These are phyloP conservation scores for Cylindrotheca closterium DNA, from an alignment of 108 stramenopile species.

Conservation along the genomic window DNA sequence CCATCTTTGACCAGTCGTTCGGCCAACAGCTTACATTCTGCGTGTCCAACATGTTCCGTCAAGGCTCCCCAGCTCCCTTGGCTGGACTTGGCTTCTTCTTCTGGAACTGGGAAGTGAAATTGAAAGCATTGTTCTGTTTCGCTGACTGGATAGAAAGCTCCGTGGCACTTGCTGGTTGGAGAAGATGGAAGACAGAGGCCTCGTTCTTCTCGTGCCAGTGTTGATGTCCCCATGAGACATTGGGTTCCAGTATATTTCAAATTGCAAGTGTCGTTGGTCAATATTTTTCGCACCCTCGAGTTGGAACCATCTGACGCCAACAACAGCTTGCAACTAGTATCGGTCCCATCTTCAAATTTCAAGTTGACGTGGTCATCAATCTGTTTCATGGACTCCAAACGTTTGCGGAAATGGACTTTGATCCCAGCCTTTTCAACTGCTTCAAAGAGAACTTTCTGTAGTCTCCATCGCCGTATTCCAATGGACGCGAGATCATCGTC, in stretches of 20 bases:
- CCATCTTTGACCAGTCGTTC: conserved; percentile 46
- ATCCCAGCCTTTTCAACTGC: conserved; percentile 41
- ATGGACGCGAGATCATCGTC: conserved; percentile 39
- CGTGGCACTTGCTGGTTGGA: conserved; percentile 62
- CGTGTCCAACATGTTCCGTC: conserved; percentile 36
- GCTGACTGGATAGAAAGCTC: conserved; percentile 56
- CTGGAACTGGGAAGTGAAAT: conserved; percentile 55
- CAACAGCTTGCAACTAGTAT: conserved; percentile 26
- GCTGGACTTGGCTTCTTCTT: conserved; percentile 16
- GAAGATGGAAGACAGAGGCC: conserved; percentile 59
- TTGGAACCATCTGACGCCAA: conserved; percentile 71
- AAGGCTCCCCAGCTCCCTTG: conserved; percentile 58
- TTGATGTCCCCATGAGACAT: conserved; percentile 64
- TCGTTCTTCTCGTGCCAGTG: conserved; percentile 22
- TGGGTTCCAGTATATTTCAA: conserved; percentile 45
- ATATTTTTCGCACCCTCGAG: conserved; percentile 49
- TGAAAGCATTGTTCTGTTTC: conserved; percentile 59
- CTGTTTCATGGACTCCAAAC: conserved; percentile 3
- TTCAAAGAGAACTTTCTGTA: conserved; percentile 57
- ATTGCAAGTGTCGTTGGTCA: conserved; percentile 11
- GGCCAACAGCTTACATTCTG: conserved; percentile 49
- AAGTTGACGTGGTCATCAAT: conserved; percentile 2
- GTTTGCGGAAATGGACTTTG: conserved; percentile 43
- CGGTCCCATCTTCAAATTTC: conserved; percentile 55
- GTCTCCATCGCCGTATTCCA: conserved; percentile 69